Percentiles rank a stretch among this genome's conserved stretches.
These are phyloP conservation scores for Pseudogymnoascus sp. DNA, from an alignment of 2,329 filamentous ascomycete genomes.

Conservation along the genomic window DNA sequence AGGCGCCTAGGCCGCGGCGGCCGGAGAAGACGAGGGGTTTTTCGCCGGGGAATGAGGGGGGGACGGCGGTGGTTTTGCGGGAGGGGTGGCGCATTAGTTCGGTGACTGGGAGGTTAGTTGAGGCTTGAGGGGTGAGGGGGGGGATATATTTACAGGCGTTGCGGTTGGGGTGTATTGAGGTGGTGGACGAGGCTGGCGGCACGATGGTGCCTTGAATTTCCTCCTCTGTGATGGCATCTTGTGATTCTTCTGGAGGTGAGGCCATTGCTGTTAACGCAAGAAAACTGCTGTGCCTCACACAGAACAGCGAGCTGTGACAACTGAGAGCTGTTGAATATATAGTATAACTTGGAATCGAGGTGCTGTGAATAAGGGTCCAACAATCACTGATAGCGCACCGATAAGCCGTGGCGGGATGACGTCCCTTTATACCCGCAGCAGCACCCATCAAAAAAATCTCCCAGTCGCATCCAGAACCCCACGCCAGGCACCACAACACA, in stretches of 20 bases:
- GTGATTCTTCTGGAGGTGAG: constrained; percentile 3
- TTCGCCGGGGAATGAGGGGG: constrained; percentile 11
- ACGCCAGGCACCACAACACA: neutral
- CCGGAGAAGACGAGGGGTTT: constrained; percentile 34
- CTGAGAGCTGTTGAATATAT: neutral
- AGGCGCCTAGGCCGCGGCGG: constrained; percentile 56
- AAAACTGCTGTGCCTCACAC: neutral
- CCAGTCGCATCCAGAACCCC: neutral
- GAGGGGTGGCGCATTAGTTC: constrained; percentile 39
- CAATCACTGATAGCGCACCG: neutral
- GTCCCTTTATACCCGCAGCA: neutral
- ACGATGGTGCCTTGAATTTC: constrained; percentile 33
- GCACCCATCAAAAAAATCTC: constrained; percentile 4
- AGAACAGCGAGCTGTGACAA: neutral
- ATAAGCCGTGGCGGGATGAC: constrained; percentile 6
- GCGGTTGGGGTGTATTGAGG: constrained; percentile 16
- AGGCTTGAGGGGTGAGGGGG: neutral
- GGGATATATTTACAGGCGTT: constrained; percentile 36
- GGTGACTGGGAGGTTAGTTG: constrained; percentile 32
- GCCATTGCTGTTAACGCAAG: neutral
- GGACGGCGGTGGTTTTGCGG: constrained; percentile 14
- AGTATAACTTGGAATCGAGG: neutral
- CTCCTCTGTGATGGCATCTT: constrained; percentile 36
- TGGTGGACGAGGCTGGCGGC: constrained; percentile 20
- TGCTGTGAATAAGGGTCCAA: neutral